Evolutionary conservation across 2,329 filamentous ascomycete genomes (phyloP).

Genomic region (Alternaria alternata): DNA sequence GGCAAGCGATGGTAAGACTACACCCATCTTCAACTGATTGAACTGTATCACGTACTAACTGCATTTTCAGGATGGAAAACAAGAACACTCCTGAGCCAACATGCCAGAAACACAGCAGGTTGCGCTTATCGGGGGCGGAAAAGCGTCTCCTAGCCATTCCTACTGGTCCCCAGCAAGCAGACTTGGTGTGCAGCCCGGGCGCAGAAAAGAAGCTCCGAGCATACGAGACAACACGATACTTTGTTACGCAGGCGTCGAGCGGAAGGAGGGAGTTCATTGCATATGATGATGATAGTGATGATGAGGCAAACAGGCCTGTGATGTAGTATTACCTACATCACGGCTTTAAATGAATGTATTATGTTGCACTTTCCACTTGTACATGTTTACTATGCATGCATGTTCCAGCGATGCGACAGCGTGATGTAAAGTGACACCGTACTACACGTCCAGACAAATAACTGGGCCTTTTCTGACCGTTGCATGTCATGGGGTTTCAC

Average conservation of each 20-base stretch:
- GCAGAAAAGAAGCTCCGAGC: conserved; percentile 38
- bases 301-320: conserved; percentile 44
- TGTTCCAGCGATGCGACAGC: conserved; percentile 28
- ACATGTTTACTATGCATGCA: conserved; percentile 15
- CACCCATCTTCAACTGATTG: background rate
- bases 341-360: conserved; percentile 11
- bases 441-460: background rate
- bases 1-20: conserved; percentile 29
- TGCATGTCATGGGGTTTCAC: conserved; percentile 14
- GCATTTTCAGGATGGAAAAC: conserved; percentile 8
- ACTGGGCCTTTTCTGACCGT: background rate
- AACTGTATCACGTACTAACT: background rate
- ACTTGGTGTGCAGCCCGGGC: conserved; percentile 29
- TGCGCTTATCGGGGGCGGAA: conserved; percentile 34
- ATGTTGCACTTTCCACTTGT: background rate
- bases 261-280: conserved; percentile 34
- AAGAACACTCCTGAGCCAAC: background rate
- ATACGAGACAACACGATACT: conserved; percentile 29
- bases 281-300: conserved; percentile 44
- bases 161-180: background rate
- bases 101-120: background rate
- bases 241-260: conserved; percentile 23
- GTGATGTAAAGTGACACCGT: background rate
- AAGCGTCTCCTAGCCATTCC: conserved; percentile 32
- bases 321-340: conserved; percentile 35